These are phyloP conservation scores for Mycena alexandri DNA, from an alignment of 768 basidiomycete genomes.

Conservation along the genomic window DNA sequence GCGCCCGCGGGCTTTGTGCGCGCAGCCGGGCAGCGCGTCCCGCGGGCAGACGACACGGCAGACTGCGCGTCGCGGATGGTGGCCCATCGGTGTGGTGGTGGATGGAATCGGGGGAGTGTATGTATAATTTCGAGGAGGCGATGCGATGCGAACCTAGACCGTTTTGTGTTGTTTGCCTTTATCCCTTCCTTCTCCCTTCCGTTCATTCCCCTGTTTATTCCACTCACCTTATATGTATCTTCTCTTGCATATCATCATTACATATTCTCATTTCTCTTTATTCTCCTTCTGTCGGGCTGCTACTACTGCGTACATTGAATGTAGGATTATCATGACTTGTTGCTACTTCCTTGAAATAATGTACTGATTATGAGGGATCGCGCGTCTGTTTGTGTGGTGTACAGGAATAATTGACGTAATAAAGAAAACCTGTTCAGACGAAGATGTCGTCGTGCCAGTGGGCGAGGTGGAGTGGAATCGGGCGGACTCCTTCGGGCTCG, in stretches of 20 bases:
- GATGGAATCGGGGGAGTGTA: constrained; percentile 5
- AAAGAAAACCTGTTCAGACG: constrained; percentile 12
- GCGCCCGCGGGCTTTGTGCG: constrained; percentile 27
- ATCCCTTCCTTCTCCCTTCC: constrained; percentile 27
- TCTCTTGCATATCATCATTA: constrained; percentile 39
- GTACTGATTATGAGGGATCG: constrained; percentile 38
- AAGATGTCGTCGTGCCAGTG: constrained; percentile 30
- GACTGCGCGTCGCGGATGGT: constrained; percentile 7
- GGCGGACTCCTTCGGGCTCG: constrained; percentile 50
- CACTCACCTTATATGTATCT: constrained; percentile 42
- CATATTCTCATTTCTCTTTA: constrained; percentile 14
- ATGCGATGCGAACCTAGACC: constrained; percentile 32
- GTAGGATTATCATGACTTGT: constrained; percentile 39
- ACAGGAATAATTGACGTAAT: constrained; percentile 29
- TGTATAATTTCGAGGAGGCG: constrained; percentile 23
- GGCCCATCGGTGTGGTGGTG: not conserved
- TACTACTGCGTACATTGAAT: constrained; percentile 37
- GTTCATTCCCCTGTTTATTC: constrained; percentile 36
- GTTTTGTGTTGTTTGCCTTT: constrained; percentile 28
- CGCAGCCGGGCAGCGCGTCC: constrained; percentile 24
- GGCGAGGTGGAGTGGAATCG: constrained; percentile 23
- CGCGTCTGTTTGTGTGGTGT: not conserved
- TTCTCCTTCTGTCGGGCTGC: constrained; percentile 32
- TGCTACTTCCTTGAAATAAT: constrained; percentile 36
- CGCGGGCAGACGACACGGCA: constrained; percentile 8